These are phyloP conservation scores for Bacidia gigantensis DNA, from an alignment of 495 filamentous ascomycete genomes.

Conservation along the genomic window DNA sequence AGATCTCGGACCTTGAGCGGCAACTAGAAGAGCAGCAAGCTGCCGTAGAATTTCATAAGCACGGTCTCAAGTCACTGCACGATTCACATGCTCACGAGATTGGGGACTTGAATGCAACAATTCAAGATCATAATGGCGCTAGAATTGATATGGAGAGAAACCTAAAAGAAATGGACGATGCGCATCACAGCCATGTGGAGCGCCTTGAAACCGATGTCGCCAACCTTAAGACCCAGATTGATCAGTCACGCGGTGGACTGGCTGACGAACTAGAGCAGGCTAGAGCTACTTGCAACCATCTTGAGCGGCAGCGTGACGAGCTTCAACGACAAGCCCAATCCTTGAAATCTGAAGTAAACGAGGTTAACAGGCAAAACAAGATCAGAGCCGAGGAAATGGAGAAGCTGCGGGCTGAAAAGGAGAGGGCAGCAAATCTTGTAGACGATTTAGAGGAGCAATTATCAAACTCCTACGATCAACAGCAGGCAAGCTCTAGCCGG, in stretches of 20 bases:
- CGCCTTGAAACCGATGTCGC: constrained; percentile 25
- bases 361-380: constrained; percentile 59
- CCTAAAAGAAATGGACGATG: constrained; percentile 38
- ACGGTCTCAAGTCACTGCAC: constrained; percentile 38
- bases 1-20: constrained; percentile 29
- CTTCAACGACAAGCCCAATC: constrained; percentile 40
- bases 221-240: constrained; percentile 18
- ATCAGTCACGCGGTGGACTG: constrained; percentile 31
- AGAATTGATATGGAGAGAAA: constrained; percentile 31
- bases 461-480: constrained; percentile 86
- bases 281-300: constrained; percentile 24
- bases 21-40: constrained; percentile 39
- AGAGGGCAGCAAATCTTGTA: constrained; percentile 79
- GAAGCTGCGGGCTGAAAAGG: constrained; percentile 44
- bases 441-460: constrained; percentile 97
- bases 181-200: constrained; percentile 28
- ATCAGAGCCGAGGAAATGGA: constrained; percentile 51
- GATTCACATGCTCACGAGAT: constrained; percentile 41
- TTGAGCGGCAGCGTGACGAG: constrained; percentile 36
- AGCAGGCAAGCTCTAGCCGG: constrained; percentile 65
- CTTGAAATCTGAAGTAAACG: constrained; percentile 46
- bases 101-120: constrained; percentile 30
- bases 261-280: constrained; percentile 24
- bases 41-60: constrained; percentile 39
- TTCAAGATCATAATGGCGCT: constrained; percentile 7